These are phyloP conservation scores for Syzygium aromaticum DNA, from an alignment of 345 rosid genomes.

Conservation along the genomic window DNA sequence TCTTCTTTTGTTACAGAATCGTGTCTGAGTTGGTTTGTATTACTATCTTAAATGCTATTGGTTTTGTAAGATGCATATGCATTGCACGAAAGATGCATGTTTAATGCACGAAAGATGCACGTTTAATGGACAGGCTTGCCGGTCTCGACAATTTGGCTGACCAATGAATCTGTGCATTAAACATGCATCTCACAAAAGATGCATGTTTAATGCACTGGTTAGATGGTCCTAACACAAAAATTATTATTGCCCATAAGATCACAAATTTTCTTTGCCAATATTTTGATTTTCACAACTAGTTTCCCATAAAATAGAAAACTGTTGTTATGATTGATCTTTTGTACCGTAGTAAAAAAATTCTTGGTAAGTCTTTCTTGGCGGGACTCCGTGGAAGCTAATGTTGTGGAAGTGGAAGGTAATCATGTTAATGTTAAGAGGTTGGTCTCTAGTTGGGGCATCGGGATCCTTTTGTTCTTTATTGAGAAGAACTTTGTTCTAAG, in stretches of 20 bases:
- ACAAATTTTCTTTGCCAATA: too few relatives aligned
- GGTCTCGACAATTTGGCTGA: background rate
- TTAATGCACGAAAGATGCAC: background rate
- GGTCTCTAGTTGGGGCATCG: slow-evolving; percentile 57
- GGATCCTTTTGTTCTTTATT: slow-evolving; percentile 39
- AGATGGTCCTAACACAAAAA: too few relatives aligned
- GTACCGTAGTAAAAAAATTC: too few relatives aligned
- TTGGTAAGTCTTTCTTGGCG: too few relatives aligned
- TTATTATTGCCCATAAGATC: too few relatives aligned
- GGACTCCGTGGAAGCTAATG: slow-evolving; percentile 22
- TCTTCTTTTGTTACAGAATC: background rate
- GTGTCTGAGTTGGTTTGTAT: background rate
- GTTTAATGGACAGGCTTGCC: too few relatives aligned
- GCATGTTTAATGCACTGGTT: too few relatives aligned
- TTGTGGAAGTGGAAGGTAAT: slow-evolving; percentile 65
- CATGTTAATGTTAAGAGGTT: slow-evolving; percentile 28
- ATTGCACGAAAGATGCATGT: background rate
- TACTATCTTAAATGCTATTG: slow-evolving; percentile 12
- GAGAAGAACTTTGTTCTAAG: slow-evolving; percentile 58
- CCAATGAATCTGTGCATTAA: background rate
- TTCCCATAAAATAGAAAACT: too few relatives aligned
- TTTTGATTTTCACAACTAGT: too few relatives aligned
- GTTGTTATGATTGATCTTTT: too few relatives aligned
- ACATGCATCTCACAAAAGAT: too few relatives aligned
- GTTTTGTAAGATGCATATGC: background rate